Evolutionary conservation across 2,329 filamentous ascomycete genomes (phyloP).

Genomic region (Nemania diffusa): DNA sequence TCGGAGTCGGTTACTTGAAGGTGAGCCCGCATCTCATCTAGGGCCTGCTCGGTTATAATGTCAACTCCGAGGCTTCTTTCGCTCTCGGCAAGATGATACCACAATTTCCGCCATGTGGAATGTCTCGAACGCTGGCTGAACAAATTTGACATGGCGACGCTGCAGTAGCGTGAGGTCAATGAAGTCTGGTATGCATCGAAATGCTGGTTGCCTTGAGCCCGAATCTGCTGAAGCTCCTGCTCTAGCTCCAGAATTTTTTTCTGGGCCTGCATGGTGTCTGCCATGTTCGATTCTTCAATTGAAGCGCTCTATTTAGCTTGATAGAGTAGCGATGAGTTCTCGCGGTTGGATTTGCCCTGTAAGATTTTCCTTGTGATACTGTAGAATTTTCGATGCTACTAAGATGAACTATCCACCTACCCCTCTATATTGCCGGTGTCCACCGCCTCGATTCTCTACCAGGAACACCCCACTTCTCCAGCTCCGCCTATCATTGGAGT

Average conservation of each 20-base stretch:
- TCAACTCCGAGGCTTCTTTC: constrained; percentile 83
- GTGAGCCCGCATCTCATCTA: constrained; percentile 80
- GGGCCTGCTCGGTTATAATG: constrained; percentile 75
- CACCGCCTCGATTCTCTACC: no score
- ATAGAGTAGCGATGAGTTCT: no score
- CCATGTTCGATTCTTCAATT: constrained; percentile 28
- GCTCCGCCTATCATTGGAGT: no score
- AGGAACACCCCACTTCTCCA: no score
- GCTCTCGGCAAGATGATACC: constrained; percentile 83
- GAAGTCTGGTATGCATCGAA: constrained; percentile 73
- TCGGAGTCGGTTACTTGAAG: constrained; percentile 80
- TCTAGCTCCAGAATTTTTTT: constrained; percentile 30
- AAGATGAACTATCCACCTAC: no score
- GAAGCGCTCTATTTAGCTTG: no score
- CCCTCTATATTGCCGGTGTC: no score
- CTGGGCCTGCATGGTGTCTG: constrained; percentile 27
- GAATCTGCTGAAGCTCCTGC: constrained; percentile 28
- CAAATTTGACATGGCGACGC: constrained; percentile 78
- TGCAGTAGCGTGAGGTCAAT: constrained; percentile 78
- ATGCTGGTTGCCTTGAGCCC: constrained; percentile 19
- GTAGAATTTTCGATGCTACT: no score
- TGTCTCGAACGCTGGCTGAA: constrained; percentile 81
- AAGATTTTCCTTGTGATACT: no score
- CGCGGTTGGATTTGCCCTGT: no score
- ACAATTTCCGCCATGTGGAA: constrained; percentile 80